Conservation (phyloP, 495 filamentous ascomycete genomes). For the Melanomma pulvis-pyrius region DNA sequence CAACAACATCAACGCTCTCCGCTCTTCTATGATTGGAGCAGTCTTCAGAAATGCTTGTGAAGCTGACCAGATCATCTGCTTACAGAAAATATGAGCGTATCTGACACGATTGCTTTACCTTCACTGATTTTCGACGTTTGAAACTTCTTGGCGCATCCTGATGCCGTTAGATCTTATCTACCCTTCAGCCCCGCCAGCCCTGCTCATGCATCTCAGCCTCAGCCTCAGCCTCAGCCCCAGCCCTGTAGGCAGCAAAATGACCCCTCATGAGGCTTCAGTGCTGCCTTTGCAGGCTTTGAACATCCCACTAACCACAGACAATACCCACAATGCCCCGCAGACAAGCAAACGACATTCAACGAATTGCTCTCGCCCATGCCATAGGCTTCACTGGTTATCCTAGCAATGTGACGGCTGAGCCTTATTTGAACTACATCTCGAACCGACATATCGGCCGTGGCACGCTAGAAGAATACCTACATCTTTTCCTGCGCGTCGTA, state of each 20-base stretch:
- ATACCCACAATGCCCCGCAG: slow-evolving; percentile 8
- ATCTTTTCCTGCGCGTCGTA: slow-evolving; percentile 21
- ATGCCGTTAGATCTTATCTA: neutral
- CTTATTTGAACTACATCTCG: slow-evolving; percentile 23
- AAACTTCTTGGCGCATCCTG: neutral
- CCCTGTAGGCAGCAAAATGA: neutral
- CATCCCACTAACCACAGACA: neutral
- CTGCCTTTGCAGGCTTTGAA: neutral
- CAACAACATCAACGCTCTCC: no score
- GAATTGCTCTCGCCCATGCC: slow-evolving; percentile 19
- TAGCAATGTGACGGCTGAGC: slow-evolving; percentile 3
- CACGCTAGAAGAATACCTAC: slow-evolving; percentile 9
- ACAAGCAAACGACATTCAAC: neutral
- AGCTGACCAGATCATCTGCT: no score
- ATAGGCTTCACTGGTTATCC: slow-evolving; percentile 18
- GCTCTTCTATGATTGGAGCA: no score
- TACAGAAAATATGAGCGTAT: no score
- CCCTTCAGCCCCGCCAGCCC: neutral
- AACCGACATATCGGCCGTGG: slow-evolving; percentile 17
- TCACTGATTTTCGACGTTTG: no score
- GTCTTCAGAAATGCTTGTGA: no score
- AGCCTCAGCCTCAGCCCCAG: slow-evolving; percentile 7
- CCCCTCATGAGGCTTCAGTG: neutral
- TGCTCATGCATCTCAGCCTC: neutral
- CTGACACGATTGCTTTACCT: no score